Conservation (phyloP, 2,329 filamentous ascomycete genomes). For the Hypoxylon sp. region DNA sequence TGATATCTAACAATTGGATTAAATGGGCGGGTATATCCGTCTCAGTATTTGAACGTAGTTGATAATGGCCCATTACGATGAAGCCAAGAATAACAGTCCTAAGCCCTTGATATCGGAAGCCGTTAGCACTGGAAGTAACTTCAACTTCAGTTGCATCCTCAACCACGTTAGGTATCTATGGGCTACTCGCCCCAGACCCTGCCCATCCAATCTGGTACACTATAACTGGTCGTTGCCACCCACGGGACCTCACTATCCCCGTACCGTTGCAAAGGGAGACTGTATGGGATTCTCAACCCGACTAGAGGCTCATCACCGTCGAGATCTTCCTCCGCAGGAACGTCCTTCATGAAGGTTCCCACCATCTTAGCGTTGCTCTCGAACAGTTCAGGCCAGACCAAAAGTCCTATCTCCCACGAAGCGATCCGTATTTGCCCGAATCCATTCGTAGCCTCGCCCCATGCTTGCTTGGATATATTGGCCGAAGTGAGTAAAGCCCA, state of each 20-base stretch:
- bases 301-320: constrained; percentile 59
- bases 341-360: constrained; percentile 74
- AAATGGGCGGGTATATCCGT: not conserved
- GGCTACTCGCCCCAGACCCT: constrained; percentile 52
- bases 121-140: not conserved
- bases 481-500: constrained; percentile 92
- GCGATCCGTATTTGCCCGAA: constrained; percentile 76
- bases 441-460: constrained; percentile 74
- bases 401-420: constrained; percentile 86
- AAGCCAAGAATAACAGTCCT: not conserved
- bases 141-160: not conserved
- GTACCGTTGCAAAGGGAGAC: constrained; percentile 79
- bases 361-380: constrained; percentile 70
- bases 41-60: not conserved
- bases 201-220: constrained; percentile 72
- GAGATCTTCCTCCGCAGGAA: constrained; percentile 53
- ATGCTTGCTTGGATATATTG: constrained; percentile 91
- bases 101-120: not conserved
- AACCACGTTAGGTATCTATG: not conserved
- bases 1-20: not conserved
- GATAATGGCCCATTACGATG: not conserved
- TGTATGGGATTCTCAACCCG: constrained; percentile 85
- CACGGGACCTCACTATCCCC: constrained; percentile 75
- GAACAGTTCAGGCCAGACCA: constrained; percentile 80
- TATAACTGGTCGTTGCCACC: constrained; percentile 74